Percentiles rank a stretch among this genome's conserved stretches.
Conservation (phyloP, 768 basidiomycete species). For the Phaeolepiota aurea region DNA sequence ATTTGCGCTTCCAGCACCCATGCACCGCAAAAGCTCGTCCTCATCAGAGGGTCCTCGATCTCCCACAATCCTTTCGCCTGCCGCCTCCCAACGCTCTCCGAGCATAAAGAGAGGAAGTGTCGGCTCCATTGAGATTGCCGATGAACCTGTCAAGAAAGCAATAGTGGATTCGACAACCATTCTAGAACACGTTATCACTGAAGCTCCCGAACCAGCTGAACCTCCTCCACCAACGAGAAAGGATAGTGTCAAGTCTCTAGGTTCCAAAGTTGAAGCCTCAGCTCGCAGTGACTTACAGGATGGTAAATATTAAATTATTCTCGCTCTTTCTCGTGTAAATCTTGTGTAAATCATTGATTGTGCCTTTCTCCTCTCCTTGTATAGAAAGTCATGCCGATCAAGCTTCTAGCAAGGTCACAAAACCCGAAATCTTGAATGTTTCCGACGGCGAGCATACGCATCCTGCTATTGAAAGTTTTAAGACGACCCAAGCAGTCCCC, state of each 20-base stretch:
- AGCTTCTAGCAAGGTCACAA: not conserved
- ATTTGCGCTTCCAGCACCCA: conserved; percentile 22
- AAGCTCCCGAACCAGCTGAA: not conserved
- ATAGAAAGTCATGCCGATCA: conserved; percentile 8
- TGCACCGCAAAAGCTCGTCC: conserved; percentile 11
- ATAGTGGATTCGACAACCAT: not conserved
- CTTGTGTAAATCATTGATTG: conserved; percentile 20
- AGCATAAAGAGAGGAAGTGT: not conserved
- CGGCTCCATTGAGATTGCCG: not conserved
- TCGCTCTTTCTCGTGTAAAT: conserved; percentile 4
- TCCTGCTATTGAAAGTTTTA: not conserved
- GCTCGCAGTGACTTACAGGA: conserved; percentile 11
- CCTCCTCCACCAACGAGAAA: not conserved
- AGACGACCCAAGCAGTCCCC: not conserved
- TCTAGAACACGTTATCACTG: not conserved
- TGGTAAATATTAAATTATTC: conserved; percentile 23
- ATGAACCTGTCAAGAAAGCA: too few relatives aligned
- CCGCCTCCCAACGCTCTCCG: not conserved
- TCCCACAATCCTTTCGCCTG: conserved; percentile 4
- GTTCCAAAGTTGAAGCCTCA: conserved; percentile 2
- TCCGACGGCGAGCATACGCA: not conserved
- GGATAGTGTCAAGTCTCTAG: not conserved
- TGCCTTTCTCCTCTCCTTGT: conserved; percentile 6
- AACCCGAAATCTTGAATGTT: not conserved
- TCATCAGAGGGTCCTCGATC: conserved; percentile 7